Conservation (phyloP, 2,329 filamentous ascomycete genomes). For the Calonectria leucothoes region DNA sequence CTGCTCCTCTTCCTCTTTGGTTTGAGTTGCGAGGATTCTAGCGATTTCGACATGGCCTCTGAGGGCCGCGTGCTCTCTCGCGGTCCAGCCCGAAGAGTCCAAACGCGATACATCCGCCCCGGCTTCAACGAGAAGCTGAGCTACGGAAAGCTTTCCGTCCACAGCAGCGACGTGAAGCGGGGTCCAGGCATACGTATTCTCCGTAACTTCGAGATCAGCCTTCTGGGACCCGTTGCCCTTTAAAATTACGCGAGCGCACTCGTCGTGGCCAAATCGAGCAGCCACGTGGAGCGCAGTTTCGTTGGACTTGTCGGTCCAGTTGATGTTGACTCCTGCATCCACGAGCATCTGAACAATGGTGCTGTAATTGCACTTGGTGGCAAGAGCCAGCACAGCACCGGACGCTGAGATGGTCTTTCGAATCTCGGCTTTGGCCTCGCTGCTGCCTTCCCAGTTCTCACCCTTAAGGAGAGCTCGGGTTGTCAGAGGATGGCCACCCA, state of each 20-base stretch:
- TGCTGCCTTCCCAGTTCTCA: constrained; percentile 79
- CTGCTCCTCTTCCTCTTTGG: constrained; percentile 45
- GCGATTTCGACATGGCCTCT: constrained; percentile 90
- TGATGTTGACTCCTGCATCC: constrained; percentile 90
- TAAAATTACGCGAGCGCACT: constrained; percentile 83
- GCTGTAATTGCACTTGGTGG: constrained; percentile 87
- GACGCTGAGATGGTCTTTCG: constrained; percentile 82
- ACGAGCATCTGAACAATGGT: constrained; percentile 89
- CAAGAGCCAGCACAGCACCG: constrained; percentile 87
- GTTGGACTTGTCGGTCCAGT: constrained; percentile 89
- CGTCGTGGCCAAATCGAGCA: constrained; percentile 85
- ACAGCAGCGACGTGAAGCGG: constrained; percentile 94
- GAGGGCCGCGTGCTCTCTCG: constrained; percentile 91
- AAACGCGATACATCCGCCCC: constrained; percentile 79
- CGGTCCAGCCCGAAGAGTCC: constrained; percentile 94
- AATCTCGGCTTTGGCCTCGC: constrained; percentile 70
- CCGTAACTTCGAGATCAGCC: constrained; percentile 79
- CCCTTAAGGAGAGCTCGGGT: constrained; percentile 84
- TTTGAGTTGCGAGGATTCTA: constrained; percentile 70
- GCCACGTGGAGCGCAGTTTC: constrained; percentile 95
- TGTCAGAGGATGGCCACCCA: constrained; percentile 89
- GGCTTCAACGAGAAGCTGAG: constrained; percentile 80
- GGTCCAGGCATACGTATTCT: constrained; percentile 93
- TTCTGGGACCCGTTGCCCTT: constrained; percentile 77
- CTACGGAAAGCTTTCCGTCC: constrained; percentile 82